Base-by-base conservation (phyloP, 2,329 filamentous ascomycete species). In the Knoxdaviesia proteae region DNA sequence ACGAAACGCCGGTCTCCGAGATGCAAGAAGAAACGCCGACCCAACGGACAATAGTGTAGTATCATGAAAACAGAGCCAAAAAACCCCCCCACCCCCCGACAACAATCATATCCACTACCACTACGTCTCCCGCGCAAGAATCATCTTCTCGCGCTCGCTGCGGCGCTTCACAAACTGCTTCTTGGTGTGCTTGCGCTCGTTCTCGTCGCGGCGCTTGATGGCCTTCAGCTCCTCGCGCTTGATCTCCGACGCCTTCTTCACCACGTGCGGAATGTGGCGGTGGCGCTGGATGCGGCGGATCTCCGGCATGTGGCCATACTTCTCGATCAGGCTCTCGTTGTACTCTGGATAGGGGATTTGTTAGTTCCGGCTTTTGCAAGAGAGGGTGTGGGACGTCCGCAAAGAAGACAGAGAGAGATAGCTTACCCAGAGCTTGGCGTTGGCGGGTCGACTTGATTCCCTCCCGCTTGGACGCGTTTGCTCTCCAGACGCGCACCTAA, bases 171-270 rank as follows among this genome's bases (percentile, higher is more conserved):
- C 67, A 51, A 80, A 74, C 52, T 84, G 79, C 66, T 90, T 88
- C 66, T 80, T 84, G 45, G 76, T 80, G 59, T 98, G 88, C 59
- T 83, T 84, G 50, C 90, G 72, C 61, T 93, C 83, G 56, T 98
- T 98, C 67, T 98, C 90, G 54, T 94, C 83, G 51, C 77, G 77
- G 52, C 84, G 70, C 74, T 93, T 94, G 58, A 94, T 81, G 34
- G 83, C 74, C 59, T 76, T 77, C 52, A 94, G 59, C 60, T 96
- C 90, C 55, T 92, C 84, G 45, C 65, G 64, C 74, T 98, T 98
- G 62, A 96, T 96, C 66, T 94, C 82, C 40, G 71, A 77, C 4
- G 88, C 88, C 73, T 94, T 96, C 77, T 94, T 94, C 50, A 96
- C 76, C 45, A 86, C 76, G 67, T 86, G 84, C 20, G 90, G 90